These are phyloP conservation scores for Lagenidium giganteum DNA, from an alignment of 352 stramenopile species.

Conservation along the genomic window DNA sequence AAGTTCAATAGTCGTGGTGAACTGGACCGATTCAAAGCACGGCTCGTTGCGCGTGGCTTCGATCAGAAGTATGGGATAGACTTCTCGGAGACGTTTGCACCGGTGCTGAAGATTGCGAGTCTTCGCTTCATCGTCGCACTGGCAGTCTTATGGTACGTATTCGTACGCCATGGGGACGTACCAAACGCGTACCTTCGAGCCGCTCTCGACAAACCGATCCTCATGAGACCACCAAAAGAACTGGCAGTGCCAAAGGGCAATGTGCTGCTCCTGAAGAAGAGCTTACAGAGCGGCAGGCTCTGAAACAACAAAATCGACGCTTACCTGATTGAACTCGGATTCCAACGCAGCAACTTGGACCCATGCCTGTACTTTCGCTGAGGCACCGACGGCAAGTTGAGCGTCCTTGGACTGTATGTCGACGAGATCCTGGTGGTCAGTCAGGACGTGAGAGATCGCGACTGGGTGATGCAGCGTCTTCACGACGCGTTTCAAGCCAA, in stretches of 20 bases:
- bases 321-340: neutral
- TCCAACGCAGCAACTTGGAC: constrained; percentile 4
- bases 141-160: neutral
- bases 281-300: constrained; percentile 3
- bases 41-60: constrained; percentile 10
- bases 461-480: too few species aligned
- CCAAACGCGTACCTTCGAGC: constrained; percentile 8
- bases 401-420: constrained; percentile 6
- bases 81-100: constrained; percentile 14
- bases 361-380: constrained; percentile 5
- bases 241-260: neutral
- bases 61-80: constrained; percentile 16
- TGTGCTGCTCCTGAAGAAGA: constrained; percentile 5
- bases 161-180: constrained; percentile 7
- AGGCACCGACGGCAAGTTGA: neutral
- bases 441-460: too few species aligned
- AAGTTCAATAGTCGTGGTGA: constrained; percentile 10
- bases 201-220: constrained; percentile 4
- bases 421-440: constrained; percentile 8
- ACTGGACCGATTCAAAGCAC: constrained; percentile 11
- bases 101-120: constrained; percentile 10
- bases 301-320: constrained; percentile 9
- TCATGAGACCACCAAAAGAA: constrained; percentile 1
- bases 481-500: too few species aligned
- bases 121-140: constrained; percentile 11